These are phyloP conservation scores for Daldinia eschscholtzii DNA, from an alignment of 2,329 filamentous ascomycete species.

Conservation along the genomic window DNA sequence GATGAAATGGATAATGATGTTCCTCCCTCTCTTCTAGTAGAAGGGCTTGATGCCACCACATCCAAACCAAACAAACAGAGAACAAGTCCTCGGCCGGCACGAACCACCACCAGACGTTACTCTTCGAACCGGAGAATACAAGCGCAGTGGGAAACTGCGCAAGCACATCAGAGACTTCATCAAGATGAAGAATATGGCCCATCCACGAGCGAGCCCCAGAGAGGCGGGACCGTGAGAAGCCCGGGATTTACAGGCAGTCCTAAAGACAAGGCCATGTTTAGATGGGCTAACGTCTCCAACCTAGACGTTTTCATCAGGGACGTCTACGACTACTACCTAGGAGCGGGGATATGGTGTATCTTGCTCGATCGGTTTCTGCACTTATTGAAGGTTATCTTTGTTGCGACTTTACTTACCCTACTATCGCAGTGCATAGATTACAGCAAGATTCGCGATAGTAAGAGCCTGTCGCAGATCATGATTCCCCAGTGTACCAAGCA, in stretches of 20 bases:
- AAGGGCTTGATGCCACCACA: constrained; percentile 55
- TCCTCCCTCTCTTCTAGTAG: constrained; percentile 72
- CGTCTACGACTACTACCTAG: constrained; percentile 88
- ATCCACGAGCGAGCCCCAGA: constrained; percentile 28
- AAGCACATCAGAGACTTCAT: constrained; percentile 66
- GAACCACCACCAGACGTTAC: constrained; percentile 55
- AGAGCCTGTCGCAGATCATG: constrained; percentile 64
- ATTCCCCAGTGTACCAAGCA: constrained; percentile 80
- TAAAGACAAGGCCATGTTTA: constrained; percentile 86
- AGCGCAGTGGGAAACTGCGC: constrained; percentile 68
- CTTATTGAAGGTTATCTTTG: constrained; percentile 84
- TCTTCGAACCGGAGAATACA: constrained; percentile 58
- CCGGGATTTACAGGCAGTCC: constrained; percentile 51
- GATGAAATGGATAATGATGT: constrained; percentile 68
- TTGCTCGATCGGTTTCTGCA: constrained; percentile 78
- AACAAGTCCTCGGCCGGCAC: constrained; percentile 45
- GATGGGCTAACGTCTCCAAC: constrained; percentile 92
- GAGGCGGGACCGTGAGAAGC: constrained; percentile 42
- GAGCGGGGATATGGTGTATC: constrained; percentile 88
- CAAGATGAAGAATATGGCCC: constrained; percentile 53
- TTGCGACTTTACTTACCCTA: constrained; percentile 85
- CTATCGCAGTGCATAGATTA: constrained; percentile 90
- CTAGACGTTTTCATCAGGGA: constrained; percentile 87
- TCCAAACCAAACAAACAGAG: constrained; percentile 46
- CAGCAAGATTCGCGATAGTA: constrained; percentile 75